Evolutionary conservation across 805 yeast genomes (phyloP).

Genomic region (Kregervanrija pseudodelftensis): DNA sequence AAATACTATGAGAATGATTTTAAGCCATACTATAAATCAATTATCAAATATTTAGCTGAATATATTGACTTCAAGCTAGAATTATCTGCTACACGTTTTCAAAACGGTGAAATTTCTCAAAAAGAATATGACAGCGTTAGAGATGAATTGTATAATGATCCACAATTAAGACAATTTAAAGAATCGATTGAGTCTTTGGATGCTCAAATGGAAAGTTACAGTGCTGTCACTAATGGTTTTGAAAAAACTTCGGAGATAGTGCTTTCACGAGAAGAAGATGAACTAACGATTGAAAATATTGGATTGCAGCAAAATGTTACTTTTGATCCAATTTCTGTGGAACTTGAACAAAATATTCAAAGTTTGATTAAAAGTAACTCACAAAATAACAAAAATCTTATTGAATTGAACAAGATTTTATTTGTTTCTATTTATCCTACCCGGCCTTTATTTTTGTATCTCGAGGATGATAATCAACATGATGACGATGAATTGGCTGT

Average conservation of each 20-base stretch:
- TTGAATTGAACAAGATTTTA: slow-evolving; percentile 25
- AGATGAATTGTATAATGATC: slow-evolving; percentile 6
- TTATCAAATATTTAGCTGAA: neutral
- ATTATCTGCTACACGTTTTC: neutral
- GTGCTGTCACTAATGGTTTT: slow-evolving; percentile 8
- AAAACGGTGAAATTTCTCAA: slow-evolving; percentile 7
- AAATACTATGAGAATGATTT: too few relatives aligned
- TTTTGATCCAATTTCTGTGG: too few relatives aligned
- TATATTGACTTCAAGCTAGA: slow-evolving; percentile 14
- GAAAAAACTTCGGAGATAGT: slow-evolving; percentile 16
- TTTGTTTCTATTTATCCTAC: slow-evolving; percentile 53
- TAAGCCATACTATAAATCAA: too few relatives aligned
- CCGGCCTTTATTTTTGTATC: slow-evolving; percentile 46
- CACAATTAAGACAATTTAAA: too few relatives aligned
- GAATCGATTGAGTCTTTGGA: too few relatives aligned
- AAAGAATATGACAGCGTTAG: slow-evolving; percentile 11
- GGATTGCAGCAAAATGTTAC: too few relatives aligned
- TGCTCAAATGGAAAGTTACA: too few relatives aligned
- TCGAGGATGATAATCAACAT: slow-evolving; percentile 26
- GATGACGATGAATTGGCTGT: slow-evolving; percentile 58
- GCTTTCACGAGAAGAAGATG: slow-evolving; percentile 18
- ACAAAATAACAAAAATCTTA: neutral
- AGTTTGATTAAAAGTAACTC: neutral
- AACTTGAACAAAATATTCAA: neutral
- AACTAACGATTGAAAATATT: slow-evolving; percentile 14